Evolutionary conservation across 108 stramenopile genomes (phyloP), one percentile per base, ranked within the genome.

Genomic region (Stephanodiscus triporus): DNA sequence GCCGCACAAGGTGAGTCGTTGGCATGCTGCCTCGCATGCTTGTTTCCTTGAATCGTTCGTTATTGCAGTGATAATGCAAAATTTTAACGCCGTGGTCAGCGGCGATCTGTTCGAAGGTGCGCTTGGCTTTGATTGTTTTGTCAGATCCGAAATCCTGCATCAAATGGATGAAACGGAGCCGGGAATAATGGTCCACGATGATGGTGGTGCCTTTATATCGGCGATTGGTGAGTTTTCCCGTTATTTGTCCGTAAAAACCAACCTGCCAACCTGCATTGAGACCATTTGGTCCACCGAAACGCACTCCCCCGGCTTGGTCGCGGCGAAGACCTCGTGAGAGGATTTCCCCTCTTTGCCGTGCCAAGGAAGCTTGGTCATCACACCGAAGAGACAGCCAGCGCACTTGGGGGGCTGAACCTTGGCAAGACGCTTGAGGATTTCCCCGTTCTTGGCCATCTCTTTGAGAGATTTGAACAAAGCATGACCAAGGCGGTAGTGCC

Each of bases 31-130:
- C 9, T 53, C 14, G 9, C 64, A 23, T 8, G 23, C 11, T 34
- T 43, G 6, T 0, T 62, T 26, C 73, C 69, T 34, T 66, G 66
- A 81, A 85, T 29, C 51, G 55, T 4, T 76, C 80, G 56, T 86
- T 86, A 75, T 86, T 82, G 13, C 43, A 66, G 63, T 86, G 85
- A 51, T 83, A 83, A 23, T 79, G 78, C 49, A 30, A 1, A 13
- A 86, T 61, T 16, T 17, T 66, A 1, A 84, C 76, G 40, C 68
- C 72, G 14, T 55, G 10, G 0, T 42, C 16, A 5, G 16, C n/a
- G 40, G 74, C 74, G 20, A 17, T 57, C 1, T 2, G 19, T 22
- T 75, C 74, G 34, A 75, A 75, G 0, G 66, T 42, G 11, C 24
- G 11, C 19, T 68, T 67, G 20, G 74, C 74, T 11, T 40, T 24